phyloP scores from a whole-genome alignment of 768 basidiomycete genomes.

The Multifurca ochricompacta region DNA sequence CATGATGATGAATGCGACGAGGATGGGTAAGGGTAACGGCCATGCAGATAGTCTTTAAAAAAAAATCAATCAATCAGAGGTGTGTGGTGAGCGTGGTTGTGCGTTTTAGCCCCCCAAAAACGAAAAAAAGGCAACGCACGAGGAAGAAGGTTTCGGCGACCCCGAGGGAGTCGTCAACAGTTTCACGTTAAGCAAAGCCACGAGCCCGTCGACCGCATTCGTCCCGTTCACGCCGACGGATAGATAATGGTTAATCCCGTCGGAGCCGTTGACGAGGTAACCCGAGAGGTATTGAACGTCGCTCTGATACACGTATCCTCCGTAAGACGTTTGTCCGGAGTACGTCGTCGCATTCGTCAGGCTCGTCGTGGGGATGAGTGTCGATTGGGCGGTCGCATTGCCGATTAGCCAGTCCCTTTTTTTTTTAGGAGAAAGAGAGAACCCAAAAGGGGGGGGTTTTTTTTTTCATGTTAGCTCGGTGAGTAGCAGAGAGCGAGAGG shows the following conservation, averaged over 20 bases:
- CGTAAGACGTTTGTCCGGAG: slow-evolving; percentile 53
- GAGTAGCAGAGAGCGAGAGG: not conserved
- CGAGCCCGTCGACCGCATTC: slow-evolving; percentile 75
- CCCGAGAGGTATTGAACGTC: slow-evolving; percentile 62
- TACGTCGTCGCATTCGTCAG: slow-evolving; percentile 56
- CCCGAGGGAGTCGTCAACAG: slow-evolving; percentile 38
- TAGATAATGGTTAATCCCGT: slow-evolving; percentile 60
- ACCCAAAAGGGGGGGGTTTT: no score
- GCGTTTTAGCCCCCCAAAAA: not conserved
- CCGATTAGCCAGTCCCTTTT: slow-evolving; percentile 76
- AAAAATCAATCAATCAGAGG: not conserved
- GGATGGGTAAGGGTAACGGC: not conserved
- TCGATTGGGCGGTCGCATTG: slow-evolving; percentile 54
- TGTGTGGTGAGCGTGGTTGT: no score
- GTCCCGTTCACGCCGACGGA: slow-evolving; percentile 43
- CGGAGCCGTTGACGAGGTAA: slow-evolving; percentile 58
- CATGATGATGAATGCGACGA: not conserved
- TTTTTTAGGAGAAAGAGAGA: slow-evolving; percentile 1
- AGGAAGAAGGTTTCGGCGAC: slow-evolving; percentile 3
- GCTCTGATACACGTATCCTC: slow-evolving; percentile 68
- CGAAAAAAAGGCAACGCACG: slow-evolving; percentile 18
- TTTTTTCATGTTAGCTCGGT: not conserved
- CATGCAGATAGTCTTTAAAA: not conserved
- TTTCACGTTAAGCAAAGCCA: slow-evolving; percentile 68
- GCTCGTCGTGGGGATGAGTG: slow-evolving; percentile 35